phyloP scores from a whole-genome alignment of 345 rosid genomes.

The Murraya koenigii region DNA sequence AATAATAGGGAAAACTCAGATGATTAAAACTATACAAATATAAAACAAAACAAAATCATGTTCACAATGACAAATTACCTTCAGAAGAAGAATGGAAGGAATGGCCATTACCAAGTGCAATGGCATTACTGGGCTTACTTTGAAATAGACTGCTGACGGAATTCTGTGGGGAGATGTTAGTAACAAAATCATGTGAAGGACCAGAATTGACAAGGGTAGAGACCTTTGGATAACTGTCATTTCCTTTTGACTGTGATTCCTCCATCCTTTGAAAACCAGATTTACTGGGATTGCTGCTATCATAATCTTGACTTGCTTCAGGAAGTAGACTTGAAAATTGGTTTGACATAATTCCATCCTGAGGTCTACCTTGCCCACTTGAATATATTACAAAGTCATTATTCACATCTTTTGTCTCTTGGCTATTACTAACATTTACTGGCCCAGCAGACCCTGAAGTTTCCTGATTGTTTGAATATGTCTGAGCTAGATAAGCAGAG shows the following conservation, averaged over 20 bases:
- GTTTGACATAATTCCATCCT: conserved; percentile 23
- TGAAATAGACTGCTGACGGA: conserved; percentile 29
- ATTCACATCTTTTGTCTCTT: conserved; percentile 29
- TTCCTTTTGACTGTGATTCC: conserved; percentile 33
- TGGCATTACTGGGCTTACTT: conserved; percentile 29
- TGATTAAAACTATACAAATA: neutral
- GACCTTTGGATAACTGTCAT: conserved; percentile 30
- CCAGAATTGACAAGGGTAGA: conserved; percentile 16
- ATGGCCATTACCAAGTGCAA: conserved; percentile 27
- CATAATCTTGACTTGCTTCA: conserved; percentile 34
- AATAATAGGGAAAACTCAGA: neutral
- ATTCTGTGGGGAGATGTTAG: conserved; percentile 28
- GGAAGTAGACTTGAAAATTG: conserved; percentile 20
- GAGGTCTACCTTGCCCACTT: conserved; percentile 27
- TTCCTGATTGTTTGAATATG: conserved; percentile 30
- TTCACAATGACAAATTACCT: conserved; percentile 30
- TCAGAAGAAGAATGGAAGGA: conserved; percentile 29
- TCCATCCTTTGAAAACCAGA: conserved; percentile 28
- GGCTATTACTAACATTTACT: conserved; percentile 28
- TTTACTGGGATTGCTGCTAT: conserved; percentile 22
- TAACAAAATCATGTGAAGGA: conserved; percentile 17
- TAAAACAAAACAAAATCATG: conserved; percentile 4
- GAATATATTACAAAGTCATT: conserved; percentile 28
- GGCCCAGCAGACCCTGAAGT: conserved; percentile 31
- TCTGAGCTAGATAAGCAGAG: conserved; percentile 21